phyloP scores from a whole-genome alignment of 345 rosid genomes.

The Fremontodendron californicum region DNA sequence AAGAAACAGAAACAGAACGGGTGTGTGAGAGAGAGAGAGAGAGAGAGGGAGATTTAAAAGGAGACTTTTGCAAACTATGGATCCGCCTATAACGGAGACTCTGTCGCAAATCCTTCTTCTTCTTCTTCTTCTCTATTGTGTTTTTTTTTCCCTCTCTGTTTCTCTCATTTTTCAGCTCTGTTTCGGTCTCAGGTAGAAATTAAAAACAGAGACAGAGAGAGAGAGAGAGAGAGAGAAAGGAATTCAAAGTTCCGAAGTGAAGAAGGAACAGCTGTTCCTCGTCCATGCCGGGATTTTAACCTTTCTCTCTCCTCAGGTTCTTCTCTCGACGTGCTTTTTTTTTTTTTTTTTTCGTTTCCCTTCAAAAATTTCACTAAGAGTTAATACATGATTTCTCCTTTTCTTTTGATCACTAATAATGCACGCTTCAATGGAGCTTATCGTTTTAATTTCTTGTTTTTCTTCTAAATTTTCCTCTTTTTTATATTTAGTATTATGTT shows the following conservation, averaged over 20 bases:
- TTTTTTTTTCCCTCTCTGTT: background rate
- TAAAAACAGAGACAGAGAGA: background rate
- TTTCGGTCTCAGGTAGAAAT: background rate
- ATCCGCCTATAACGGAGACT: constrained; percentile 1
- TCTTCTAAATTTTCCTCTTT: background rate
- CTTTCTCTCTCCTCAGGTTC: constrained; percentile 17
- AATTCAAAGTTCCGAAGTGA: constrained; percentile 10
- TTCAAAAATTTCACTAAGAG: background rate
- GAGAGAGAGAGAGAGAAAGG: constrained; percentile 20
- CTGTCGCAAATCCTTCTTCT: background rate
- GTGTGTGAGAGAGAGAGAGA: background rate
- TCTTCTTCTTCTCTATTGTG: background rate
- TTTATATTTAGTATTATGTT: background rate
- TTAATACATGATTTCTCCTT: background rate
- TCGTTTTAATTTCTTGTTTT: background rate
- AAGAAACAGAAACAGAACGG: background rate
- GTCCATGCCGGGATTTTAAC: constrained; percentile 27
- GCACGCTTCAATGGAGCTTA: background rate
- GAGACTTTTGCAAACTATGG: background rate
- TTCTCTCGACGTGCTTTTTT: background rate
- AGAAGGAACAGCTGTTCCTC: constrained; percentile 9
- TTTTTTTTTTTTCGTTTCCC: too few species aligned
- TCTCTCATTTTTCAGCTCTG: background rate
- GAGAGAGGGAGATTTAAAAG: background rate
- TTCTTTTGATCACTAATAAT: background rate